These are phyloP conservation scores for Petunia secreta DNA, from an alignment of 257 asterid genomes.

Conservation along the genomic window DNA sequence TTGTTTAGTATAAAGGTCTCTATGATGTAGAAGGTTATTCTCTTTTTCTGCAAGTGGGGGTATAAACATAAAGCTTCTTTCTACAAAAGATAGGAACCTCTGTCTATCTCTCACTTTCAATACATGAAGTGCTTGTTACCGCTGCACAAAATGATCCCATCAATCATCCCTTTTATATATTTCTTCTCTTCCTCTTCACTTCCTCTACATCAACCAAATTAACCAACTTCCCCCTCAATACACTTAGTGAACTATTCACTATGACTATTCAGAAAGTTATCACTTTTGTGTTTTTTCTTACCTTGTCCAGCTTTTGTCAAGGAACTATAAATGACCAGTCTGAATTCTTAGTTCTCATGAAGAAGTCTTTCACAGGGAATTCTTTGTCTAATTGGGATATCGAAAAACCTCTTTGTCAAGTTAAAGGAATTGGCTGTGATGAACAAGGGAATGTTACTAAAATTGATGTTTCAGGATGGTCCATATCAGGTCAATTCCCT, in stretches of 20 bases:
- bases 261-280: constrained; percentile 45
- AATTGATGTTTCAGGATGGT: constrained; percentile 70
- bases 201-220: constrained; percentile 39
- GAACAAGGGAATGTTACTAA: constrained; percentile 42
- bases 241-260: neutral
- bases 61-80: constrained; percentile 68
- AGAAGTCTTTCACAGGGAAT: constrained; percentile 47
- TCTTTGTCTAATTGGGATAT: constrained; percentile 57
- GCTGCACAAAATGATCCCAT: constrained; percentile 46
- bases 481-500: constrained; percentile 64
- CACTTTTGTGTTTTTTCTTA: constrained; percentile 36
- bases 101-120: constrained; percentile 36
- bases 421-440: constrained; percentile 67
- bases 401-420: constrained; percentile 45
- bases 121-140: constrained; percentile 37
- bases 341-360: constrained; percentile 54
- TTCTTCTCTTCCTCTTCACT: constrained; percentile 40
- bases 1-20: constrained; percentile 31
- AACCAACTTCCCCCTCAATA: constrained; percentile 18
- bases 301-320: constrained; percentile 32
- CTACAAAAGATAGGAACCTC: constrained; percentile 53
- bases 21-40: constrained; percentile 48
- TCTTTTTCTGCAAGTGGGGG: constrained; percentile 48
- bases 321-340: constrained; percentile 38
- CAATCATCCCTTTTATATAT: constrained; percentile 61